Evolutionary conservation across 106 monocot species (phyloP), one percentile per base, ranked within the genome.

Genomic region (Dioscorea alata): DNA sequence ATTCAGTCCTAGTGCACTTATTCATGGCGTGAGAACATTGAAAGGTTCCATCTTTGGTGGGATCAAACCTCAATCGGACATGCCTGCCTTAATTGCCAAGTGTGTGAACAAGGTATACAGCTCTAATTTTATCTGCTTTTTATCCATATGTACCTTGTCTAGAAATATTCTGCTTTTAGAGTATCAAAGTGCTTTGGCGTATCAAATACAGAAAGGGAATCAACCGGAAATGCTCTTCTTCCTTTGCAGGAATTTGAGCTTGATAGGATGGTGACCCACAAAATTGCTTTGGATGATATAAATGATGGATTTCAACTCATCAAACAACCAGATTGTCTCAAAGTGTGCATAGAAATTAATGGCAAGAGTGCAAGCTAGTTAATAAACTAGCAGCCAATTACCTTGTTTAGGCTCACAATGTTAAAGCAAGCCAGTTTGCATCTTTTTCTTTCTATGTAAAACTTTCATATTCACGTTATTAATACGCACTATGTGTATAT

Each of bases 11-110:
- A 18, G 4, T 13, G 52, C 24, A 19, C 18, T 68, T 13, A 2
- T 33, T 0, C 33, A 42, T 18, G 50, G 23, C 6, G 28, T 17
- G 1, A 68, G n/a, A 28, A 68, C 68, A 16, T 16, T 68, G 53
- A 53, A 32, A 31, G 68, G 68, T 25, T 54, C 52, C n/a, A 13
- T 68, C 68, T 68, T 68, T 32, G 68, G 68, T 18, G 68, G 68
- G 17, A 54, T 68, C 16, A 68, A 57, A 57, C 68, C 68, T 28
- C 20, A 15, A 5, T 68, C 23, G 4, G 68, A 68, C 25, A 13
- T 68, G 23, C 51, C 68, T 15, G 18, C 54, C 54, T 14, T 68
- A 4, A 23, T 68, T 16, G 24, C 23, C 15, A 68, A 54, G 33
- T 54, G 68, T 31, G 16, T 68, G 25, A 68, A 68, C 25, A 51